A percentile compares a stretch with the other conserved stretches of the same genome.
Conservation (phyloP, 768 basidiomycete species). For the Panaeolus papilionaceus region DNA sequence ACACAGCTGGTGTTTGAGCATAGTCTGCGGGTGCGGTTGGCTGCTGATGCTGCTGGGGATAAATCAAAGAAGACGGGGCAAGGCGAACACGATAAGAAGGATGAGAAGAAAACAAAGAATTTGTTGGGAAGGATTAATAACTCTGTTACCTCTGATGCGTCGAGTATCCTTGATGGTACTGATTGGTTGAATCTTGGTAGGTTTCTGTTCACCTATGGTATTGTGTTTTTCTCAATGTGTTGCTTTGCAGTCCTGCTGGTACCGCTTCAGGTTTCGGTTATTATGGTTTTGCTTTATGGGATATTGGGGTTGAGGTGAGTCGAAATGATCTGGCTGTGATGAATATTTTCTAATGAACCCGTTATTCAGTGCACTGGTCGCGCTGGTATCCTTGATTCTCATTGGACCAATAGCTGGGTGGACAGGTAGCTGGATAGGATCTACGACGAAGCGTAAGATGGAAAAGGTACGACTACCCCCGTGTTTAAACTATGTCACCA, state of each 20-base stretch:
- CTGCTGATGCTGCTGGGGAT: constrained; percentile 40
- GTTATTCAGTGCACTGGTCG: constrained; percentile 46
- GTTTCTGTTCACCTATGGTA: background rate
- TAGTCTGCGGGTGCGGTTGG: constrained; percentile 65
- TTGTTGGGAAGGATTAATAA: constrained; percentile 82
- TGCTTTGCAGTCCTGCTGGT: constrained; percentile 37
- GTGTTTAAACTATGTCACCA: background rate
- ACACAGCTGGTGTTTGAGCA: constrained; percentile 51
- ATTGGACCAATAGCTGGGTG: constrained; percentile 36
- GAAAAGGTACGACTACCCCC: constrained; percentile 36
- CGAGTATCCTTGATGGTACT: constrained; percentile 40
- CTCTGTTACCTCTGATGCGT: constrained; percentile 68
- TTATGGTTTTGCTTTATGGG: constrained; percentile 49
- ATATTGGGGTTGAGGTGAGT: constrained; percentile 54
- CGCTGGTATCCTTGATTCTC: constrained; percentile 58
- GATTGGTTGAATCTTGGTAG: constrained; percentile 40
- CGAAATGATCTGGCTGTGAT: constrained; percentile 11
- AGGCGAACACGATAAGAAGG: background rate
- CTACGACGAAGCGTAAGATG: constrained; percentile 52
- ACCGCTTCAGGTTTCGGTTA: constrained; percentile 47
- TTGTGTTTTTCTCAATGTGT: too few species aligned
- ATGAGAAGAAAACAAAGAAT: constrained; percentile 37
- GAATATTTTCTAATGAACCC: constrained; percentile 12
- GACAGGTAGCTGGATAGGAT: too few species aligned
- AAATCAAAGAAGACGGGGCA: constrained; percentile 17